Evolutionary conservation across 2,329 filamentous ascomycete species (phyloP).

Genomic region (Hymenoscyphus fructigenus): DNA sequence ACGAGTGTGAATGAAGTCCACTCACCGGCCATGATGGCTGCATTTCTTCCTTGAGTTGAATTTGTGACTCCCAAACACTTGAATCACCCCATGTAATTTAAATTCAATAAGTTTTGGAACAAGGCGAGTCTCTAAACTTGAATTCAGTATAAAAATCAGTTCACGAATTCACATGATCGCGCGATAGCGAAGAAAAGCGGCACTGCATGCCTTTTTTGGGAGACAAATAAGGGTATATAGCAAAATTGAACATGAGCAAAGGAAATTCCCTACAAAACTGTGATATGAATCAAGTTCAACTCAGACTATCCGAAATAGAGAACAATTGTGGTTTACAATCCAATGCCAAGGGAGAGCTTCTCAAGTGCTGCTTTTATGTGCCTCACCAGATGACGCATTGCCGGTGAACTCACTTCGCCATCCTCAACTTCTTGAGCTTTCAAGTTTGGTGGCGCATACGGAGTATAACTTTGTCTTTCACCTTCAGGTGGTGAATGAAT

Average conservation of each 20-base stretch:
- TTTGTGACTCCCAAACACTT: no score
- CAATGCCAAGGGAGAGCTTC: no score
- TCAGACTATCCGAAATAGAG: background rate
- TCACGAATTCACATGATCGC: conserved; percentile 3
- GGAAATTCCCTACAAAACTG: background rate
- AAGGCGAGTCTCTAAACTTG: no score
- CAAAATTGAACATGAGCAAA: background rate
- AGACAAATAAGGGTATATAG: background rate
- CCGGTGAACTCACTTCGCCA: background rate
- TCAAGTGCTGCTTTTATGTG: background rate
- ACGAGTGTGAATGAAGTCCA: no score
- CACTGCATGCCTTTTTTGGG: background rate
- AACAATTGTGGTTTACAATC: background rate
- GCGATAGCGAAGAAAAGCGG: background rate
- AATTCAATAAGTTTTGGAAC: no score
- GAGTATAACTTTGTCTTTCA: background rate
- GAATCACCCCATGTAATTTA: no score
- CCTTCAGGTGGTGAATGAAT: background rate
- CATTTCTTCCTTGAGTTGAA: no score
- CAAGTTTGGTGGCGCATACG: background rate
- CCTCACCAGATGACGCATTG: background rate
- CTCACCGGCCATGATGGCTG: no score
- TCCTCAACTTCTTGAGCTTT: background rate
- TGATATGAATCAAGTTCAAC: background rate
- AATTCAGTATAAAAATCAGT: background rate